These are phyloP conservation scores for Magnaporthiopsis incrustans DNA, from an alignment of 2,329 filamentous ascomycete species.

Conservation along the genomic window DNA sequence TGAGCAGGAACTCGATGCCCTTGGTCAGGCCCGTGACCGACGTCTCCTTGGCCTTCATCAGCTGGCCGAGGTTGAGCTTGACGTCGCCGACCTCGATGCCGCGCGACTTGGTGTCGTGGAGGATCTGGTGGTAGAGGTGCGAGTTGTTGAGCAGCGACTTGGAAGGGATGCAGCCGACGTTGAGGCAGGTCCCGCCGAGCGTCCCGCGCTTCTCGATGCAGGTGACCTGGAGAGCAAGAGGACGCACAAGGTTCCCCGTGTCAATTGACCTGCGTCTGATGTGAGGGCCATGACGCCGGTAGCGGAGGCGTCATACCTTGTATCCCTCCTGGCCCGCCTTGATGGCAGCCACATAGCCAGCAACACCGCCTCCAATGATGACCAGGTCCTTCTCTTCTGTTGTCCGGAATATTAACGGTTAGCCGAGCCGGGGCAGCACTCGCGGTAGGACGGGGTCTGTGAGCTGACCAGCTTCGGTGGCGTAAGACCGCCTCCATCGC, in stretches of 20 bases:
- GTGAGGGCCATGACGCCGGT: not conserved
- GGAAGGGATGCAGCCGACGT: constrained; percentile 98
- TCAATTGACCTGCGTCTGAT: not conserved
- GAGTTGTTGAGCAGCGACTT: constrained; percentile 99
- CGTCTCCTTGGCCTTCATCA: constrained; percentile 98
- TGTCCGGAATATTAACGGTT: constrained; percentile 28
- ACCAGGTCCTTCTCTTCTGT: constrained; percentile 91
- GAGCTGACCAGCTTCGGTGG: constrained; percentile 48
- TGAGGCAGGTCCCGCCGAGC: constrained; percentile 94
- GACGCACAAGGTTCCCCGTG: constrained; percentile 2
- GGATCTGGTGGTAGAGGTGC: constrained; percentile 92
- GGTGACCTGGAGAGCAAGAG: constrained; percentile 54
- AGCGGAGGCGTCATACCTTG: constrained; percentile 54
- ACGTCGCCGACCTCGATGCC: constrained; percentile 97
- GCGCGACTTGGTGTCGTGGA: constrained; percentile 94
- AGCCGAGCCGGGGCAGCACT: constrained; percentile 10
- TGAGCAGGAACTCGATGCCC: constrained; percentile 95
- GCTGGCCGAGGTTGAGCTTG: constrained; percentile 85
- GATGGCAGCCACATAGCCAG: constrained; percentile 97
- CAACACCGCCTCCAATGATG: constrained; percentile 96
- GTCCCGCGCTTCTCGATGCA: constrained; percentile 98
- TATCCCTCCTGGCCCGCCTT: constrained; percentile 96
- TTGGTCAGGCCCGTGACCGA: constrained; percentile 87
- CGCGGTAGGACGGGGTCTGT: not conserved
- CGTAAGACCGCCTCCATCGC: constrained; percentile 51